These are phyloP conservation scores for Clonostachys rhizophaga DNA, from an alignment of 2,329 filamentous ascomycete species.

Conservation along the genomic window DNA sequence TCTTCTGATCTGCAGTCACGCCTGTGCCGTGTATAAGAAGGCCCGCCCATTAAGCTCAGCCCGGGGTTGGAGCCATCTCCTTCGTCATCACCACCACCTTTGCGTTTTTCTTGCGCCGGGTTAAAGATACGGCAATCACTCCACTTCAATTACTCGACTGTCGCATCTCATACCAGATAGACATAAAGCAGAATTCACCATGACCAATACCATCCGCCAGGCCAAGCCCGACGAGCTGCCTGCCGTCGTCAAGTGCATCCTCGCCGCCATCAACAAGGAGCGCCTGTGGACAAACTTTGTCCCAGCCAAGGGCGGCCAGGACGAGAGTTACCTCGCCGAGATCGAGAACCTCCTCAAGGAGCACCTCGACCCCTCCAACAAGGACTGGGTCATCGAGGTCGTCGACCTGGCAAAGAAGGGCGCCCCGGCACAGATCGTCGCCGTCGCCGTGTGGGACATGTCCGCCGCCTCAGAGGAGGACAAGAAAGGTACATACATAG, in stretches of 20 bases:
- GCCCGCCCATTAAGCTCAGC: not conserved
- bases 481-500: constrained; percentile 1
- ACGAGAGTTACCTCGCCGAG: constrained; percentile 5
- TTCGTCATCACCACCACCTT: no score
- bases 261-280: constrained; percentile 6
- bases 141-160: no score
- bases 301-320: constrained; percentile 3
- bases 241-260: constrained; percentile 6
- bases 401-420: constrained; percentile 4
- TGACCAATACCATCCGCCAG: constrained; percentile 1
- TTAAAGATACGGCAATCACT: no score
- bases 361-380: constrained; percentile 8
- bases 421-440: constrained; percentile 4
- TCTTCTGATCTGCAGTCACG: not conserved
- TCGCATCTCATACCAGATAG: not conserved
- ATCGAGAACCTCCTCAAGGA: constrained; percentile 6
- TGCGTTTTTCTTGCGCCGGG: no score
- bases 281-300: constrained; percentile 5
- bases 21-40: not conserved
- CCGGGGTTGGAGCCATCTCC: no score
- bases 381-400: constrained; percentile 7
- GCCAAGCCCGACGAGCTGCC: constrained; percentile 5
- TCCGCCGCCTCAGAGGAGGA: constrained; percentile 2
- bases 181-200: not conserved
- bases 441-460: constrained; percentile 10